phyloP scores from a whole-genome alignment of 2,329 filamentous ascomycete genomes.

The Pseudocercospora macadamiae region DNA sequence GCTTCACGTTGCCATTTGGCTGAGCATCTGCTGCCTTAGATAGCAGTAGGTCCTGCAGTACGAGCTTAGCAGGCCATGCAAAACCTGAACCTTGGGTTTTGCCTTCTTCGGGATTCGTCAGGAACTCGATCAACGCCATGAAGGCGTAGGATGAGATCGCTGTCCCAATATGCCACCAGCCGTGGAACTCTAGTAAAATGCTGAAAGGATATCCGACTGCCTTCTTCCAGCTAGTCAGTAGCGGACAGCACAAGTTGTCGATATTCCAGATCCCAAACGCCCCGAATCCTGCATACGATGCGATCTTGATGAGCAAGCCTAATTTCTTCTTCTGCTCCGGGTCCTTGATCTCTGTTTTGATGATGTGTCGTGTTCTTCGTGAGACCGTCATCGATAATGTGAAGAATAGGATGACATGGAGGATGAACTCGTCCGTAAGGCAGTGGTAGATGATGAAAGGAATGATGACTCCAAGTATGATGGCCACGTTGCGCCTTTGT shows the following conservation, averaged over 20 bases:
- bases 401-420: constrained; percentile 34
- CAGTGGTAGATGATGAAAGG: constrained; percentile 36
- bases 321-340: constrained; percentile 42
- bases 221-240: constrained; percentile 67
- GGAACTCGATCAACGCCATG: constrained; percentile 33
- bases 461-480: constrained; percentile 29
- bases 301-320: constrained; percentile 38
- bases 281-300: constrained; percentile 18
- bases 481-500: constrained; percentile 28
- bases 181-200: constrained; percentile 70
- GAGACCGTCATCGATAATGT: constrained; percentile 29
- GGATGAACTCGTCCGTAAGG: constrained; percentile 34
- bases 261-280: constrained; percentile 78
- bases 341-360: constrained; percentile 24
- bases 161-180: constrained; percentile 80
- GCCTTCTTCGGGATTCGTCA: constrained; percentile 22
- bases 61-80: constrained; percentile 29
- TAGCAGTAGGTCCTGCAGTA: constrained; percentile 21
- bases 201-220: constrained; percentile 76
- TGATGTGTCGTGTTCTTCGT: constrained; percentile 23
- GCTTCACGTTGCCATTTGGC: neutral
- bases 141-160: constrained; percentile 41
- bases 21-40: neutral
- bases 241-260: constrained; percentile 75
- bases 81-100: constrained; percentile 26